Evolutionary conservation across 2,329 filamentous ascomycete genomes (phyloP).

Genomic region (Colletotrichum somersetense): DNA sequence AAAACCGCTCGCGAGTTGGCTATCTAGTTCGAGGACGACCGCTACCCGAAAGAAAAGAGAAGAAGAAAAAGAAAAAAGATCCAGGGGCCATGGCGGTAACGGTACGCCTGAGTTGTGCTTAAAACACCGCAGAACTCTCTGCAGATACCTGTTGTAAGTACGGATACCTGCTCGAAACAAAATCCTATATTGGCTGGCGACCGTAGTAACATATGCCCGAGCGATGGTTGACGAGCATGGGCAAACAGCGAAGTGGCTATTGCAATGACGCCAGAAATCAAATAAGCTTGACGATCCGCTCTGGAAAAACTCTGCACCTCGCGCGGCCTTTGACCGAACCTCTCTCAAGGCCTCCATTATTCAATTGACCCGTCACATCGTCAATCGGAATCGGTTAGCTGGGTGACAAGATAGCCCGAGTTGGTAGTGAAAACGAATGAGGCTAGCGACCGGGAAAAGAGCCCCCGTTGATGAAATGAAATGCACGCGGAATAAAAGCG

Average conservation of each 20-base stretch:
- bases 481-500: conserved; percentile 17
- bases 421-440: neutral
- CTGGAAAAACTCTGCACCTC: conserved; percentile 10
- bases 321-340: conserved; percentile 31
- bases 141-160: too few species aligned
- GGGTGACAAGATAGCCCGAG: neutral
- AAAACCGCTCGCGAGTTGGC: neutral
- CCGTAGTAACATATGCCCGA: neutral
- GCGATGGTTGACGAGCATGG: neutral
- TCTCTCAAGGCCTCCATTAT: conserved; percentile 8
- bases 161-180: neutral
- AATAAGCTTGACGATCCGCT: conserved; percentile 22
- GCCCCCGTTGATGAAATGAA: neutral
- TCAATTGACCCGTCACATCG: conserved; percentile 18
- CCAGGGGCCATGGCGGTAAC: too few species aligned
- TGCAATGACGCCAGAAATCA: conserved; percentile 21
- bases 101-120: neutral
- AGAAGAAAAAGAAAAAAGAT: too few species aligned
- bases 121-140: neutral
- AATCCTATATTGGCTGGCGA: neutral
- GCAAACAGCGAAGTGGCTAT: conserved; percentile 3
- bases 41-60: neutral
- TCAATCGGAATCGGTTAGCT: conserved; percentile 5
- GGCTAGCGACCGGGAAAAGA: neutral
- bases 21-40: too few species aligned